Evolutionary conservation across 139 green algal genomes (phyloP).

Genomic region (Picochlorum costavermella): DNA sequence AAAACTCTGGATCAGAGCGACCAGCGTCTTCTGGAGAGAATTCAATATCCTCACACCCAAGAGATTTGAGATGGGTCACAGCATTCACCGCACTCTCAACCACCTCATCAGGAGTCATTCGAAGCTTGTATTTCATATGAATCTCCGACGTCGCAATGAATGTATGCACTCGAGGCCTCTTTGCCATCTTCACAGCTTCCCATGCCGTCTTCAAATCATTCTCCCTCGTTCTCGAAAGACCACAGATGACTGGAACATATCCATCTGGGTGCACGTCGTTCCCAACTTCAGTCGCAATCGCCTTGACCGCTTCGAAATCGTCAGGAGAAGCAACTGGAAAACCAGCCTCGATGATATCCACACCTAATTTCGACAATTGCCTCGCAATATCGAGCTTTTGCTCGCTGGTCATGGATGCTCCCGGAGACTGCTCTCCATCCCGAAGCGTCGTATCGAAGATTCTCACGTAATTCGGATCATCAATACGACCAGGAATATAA

Average conservation of each 20-base stretch:
- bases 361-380: constrained; percentile 85
- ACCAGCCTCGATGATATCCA: constrained; percentile 99
- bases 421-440: constrained; percentile 94
- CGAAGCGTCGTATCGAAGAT: constrained; percentile 99
- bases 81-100: constrained; percentile 79
- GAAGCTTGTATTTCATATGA: constrained; percentile 95
- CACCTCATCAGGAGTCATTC: constrained; percentile 81
- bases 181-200: constrained; percentile 63
- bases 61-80: constrained; percentile 69
- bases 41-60: constrained; percentile 96
- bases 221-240: constrained; percentile 73
- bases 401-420: constrained; percentile 87
- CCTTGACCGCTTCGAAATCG: constrained; percentile 90
- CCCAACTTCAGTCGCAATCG: constrained; percentile 86
- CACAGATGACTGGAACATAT: constrained; percentile 98
- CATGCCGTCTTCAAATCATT: constrained; percentile 53
- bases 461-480: constrained; percentile 88
- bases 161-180: constrained; percentile 86
- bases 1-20: constrained; percentile 81
- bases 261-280: constrained; percentile 69
- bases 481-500: constrained; percentile 73
- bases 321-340: constrained; percentile 95
- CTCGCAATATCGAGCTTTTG: constrained; percentile 97
- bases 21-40: constrained; percentile 95
- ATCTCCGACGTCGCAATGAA: constrained; percentile 96